These are phyloP conservation scores for Arthroderma sp. DNA, from an alignment of 2,329 filamentous ascomycete species.

Conservation along the genomic window DNA sequence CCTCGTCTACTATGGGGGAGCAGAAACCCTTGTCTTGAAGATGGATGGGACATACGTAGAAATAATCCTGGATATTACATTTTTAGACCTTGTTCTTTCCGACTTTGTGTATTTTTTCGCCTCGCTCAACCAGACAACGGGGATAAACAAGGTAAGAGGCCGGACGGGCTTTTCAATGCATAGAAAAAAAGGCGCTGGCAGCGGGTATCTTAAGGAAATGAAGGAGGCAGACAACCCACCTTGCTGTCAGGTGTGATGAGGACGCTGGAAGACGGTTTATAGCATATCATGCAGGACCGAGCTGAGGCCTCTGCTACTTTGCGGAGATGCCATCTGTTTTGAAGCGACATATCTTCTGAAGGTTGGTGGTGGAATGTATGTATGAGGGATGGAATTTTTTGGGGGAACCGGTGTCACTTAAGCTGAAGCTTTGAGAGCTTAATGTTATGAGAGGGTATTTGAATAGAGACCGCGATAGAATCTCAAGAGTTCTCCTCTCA, in stretches of 20 bases:
- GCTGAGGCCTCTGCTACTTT: constrained; percentile 73
- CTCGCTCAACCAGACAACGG: too few species aligned
- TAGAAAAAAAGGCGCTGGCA: not conserved
- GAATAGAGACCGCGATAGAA: too few species aligned
- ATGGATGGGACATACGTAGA: constrained; percentile 77
- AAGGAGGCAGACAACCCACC: constrained; percentile 36
- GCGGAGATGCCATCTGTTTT: constrained; percentile 73
- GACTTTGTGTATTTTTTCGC: too few species aligned
- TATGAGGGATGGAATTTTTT: too few species aligned
- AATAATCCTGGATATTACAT: constrained; percentile 53
- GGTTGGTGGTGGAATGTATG: too few species aligned
- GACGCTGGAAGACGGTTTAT: constrained; percentile 74
- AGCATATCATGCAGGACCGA: constrained; percentile 83
- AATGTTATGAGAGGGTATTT: too few species aligned
- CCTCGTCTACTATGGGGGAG: constrained; percentile 37
- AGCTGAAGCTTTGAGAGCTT: too few species aligned
- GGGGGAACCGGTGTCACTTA: too few species aligned
- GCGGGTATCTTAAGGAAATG: not conserved
- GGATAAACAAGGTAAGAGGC: too few species aligned
- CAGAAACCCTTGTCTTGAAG: constrained; percentile 75
- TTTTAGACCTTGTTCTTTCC: not conserved
- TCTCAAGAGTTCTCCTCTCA: too few species aligned
- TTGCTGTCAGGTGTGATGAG: constrained; percentile 82
- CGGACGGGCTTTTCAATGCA: too few species aligned
- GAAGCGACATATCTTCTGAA: constrained; percentile 26